phyloP scores from a whole-genome alignment of 73 alveolate genomes.

The Paramecium caudatum region DNA sequence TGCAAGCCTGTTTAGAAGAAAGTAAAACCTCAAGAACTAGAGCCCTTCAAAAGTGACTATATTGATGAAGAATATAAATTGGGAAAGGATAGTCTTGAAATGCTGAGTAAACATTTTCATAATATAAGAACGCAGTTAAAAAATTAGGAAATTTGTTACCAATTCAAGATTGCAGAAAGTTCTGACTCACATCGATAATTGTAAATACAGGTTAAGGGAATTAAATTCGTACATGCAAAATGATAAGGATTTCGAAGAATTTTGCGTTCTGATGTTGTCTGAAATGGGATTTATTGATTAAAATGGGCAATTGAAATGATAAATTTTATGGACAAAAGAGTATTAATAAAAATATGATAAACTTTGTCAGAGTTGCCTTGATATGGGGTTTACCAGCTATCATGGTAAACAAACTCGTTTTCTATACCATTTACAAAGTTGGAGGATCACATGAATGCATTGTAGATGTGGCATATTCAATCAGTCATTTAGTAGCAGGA shows the following conservation, averaged over 20 bases:
- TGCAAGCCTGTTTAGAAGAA: neutral
- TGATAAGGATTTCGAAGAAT: neutral
- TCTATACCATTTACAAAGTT: conserved; percentile 2
- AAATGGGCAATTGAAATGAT: conserved; percentile 29
- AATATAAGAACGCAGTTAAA: neutral
- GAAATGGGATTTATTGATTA: conserved; percentile 12
- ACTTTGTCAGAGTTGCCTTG: conserved; percentile 8
- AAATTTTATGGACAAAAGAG: neutral
- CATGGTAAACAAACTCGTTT: neutral
- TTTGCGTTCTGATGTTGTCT: neutral
- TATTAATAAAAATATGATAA: neutral
- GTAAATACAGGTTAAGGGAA: conserved; percentile 21
- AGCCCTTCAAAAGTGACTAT: neutral
- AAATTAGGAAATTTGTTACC: neutral
- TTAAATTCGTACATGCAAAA: conserved; percentile 1
- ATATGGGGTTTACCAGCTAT: conserved; percentile 37
- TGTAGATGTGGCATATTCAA: conserved; percentile 53
- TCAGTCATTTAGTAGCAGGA: conserved; percentile 62
- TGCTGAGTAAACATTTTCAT: neutral
- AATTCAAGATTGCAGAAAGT: conserved; percentile 3
- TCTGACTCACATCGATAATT: conserved; percentile 14
- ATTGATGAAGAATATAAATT: conserved; percentile 6
- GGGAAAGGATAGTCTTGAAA: conserved; percentile 1
- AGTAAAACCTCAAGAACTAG: neutral
- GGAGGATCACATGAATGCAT: conserved; percentile 50